These are phyloP conservation scores for Scutellaria barbata DNA, from an alignment of 257 asterid species.

Conservation along the genomic window DNA sequence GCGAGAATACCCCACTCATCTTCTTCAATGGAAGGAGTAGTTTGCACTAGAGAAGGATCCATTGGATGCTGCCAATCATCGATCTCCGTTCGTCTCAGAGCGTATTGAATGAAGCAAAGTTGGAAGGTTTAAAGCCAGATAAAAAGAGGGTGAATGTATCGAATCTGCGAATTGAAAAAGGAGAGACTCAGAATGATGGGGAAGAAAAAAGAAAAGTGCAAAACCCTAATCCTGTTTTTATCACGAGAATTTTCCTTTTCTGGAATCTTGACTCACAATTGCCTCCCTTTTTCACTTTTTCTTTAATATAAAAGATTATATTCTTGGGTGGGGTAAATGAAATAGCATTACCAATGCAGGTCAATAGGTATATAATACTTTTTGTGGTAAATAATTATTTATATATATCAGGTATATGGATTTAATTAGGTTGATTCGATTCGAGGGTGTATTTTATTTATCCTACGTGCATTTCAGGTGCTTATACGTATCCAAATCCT, in stretches of 20 bases:
- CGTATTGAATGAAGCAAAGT: conserved; percentile 28
- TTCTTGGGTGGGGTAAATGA: too few species aligned
- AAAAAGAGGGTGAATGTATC: conserved; percentile 18
- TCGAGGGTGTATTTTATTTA: too few species aligned
- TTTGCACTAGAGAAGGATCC: conserved; percentile 55
- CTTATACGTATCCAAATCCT: too few species aligned
- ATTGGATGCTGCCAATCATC: conserved; percentile 61
- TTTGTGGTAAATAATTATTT: too few species aligned
- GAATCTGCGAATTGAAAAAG: conserved; percentile 27
- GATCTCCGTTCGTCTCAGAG: conserved; percentile 40
- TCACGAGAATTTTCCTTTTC: background rate
- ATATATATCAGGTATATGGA: too few species aligned
- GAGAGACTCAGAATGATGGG: background rate
- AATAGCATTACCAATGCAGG: too few species aligned
- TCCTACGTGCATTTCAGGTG: too few species aligned
- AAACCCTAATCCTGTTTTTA: conserved; percentile 31
- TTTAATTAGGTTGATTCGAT: too few species aligned
- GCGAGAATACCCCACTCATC: conserved; percentile 57
- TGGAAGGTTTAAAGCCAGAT: background rate
- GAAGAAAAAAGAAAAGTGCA: background rate
- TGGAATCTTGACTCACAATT: too few species aligned
- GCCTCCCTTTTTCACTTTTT: too few species aligned
- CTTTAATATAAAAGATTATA: too few species aligned
- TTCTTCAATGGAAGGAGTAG: conserved; percentile 56
- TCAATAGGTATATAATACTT: too few species aligned